phyloP scores from a whole-genome alignment of 768 basidiomycete species.

The Lactarius hatsudake region DNA sequence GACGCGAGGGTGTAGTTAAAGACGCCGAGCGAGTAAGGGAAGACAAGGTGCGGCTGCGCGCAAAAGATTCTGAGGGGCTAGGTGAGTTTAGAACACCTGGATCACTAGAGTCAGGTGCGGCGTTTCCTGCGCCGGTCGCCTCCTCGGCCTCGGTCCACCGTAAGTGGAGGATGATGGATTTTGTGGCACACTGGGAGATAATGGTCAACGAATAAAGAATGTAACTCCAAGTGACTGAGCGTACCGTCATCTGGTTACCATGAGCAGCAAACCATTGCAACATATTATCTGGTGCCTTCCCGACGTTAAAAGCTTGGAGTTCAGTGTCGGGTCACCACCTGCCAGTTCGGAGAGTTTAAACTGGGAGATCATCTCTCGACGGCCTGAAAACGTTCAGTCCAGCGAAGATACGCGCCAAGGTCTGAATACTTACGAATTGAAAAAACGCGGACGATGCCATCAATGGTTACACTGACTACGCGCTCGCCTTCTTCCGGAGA shows the following conservation, averaged over 20 bases:
- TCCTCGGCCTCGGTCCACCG: constrained; percentile 79
- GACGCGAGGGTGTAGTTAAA: constrained; percentile 43
- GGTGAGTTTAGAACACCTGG: constrained; percentile 29
- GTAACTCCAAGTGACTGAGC: constrained; percentile 28
- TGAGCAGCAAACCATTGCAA: constrained; percentile 94
- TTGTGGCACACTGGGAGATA: constrained; percentile 71
- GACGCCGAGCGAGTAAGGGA: constrained; percentile 55
- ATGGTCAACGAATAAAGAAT: not conserved
- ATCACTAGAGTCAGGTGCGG: constrained; percentile 25
- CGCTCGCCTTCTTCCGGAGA: constrained; percentile 61
- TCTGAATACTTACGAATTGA: constrained; percentile 67
- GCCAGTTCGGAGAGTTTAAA: constrained; percentile 83
- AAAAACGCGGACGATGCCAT: constrained; percentile 87
- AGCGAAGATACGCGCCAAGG: not conserved
- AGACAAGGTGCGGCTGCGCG: constrained; percentile 44
- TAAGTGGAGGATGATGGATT: constrained; percentile 79
- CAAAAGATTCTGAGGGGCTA: constrained; percentile 29
- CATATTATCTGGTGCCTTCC: constrained; percentile 82
- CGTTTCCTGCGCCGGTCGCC: constrained; percentile 25
- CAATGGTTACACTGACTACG: constrained; percentile 88
- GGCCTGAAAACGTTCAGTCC: constrained; percentile 33
- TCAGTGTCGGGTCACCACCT: constrained; percentile 60
- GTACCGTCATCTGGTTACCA: constrained; percentile 84
- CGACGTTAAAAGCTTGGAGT: constrained; percentile 73
- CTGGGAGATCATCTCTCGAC: constrained; percentile 88